Conservation (phyloP, 2,329 filamentous ascomycete genomes). For the Coleophoma cylindrospora region DNA sequence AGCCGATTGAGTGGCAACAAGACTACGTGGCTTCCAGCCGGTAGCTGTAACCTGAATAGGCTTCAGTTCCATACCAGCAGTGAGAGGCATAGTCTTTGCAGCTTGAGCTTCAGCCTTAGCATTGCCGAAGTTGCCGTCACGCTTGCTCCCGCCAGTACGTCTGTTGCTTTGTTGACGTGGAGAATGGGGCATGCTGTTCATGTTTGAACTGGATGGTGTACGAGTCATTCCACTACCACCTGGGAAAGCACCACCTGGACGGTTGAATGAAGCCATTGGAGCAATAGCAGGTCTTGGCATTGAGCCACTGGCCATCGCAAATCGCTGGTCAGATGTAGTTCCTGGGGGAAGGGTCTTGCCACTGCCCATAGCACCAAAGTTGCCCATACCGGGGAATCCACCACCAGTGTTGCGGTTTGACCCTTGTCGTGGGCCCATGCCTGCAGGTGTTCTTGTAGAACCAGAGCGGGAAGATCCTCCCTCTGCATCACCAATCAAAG, state of each 20-base stretch:
- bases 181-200: conserved; percentile 61
- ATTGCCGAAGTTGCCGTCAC: conserved; percentile 40
- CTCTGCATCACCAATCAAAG: conserved; percentile 73
- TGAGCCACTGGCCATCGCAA: conserved; percentile 55
- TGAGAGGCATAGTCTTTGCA: conserved; percentile 88
- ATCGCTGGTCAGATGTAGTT: conserved; percentile 74
- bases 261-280: conserved; percentile 55
- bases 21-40: conserved; percentile 85
- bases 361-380: conserved; percentile 50
- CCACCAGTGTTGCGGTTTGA: conserved; percentile 47
- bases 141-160: conserved; percentile 60
- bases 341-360: conserved; percentile 64
- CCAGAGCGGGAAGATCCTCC: conserved; percentile 57
- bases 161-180: conserved; percentile 59
- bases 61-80: conserved; percentile 75
- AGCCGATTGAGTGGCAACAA: conserved; percentile 40
- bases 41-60: conserved; percentile 65
- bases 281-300: conserved; percentile 45
- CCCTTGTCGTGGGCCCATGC: conserved; percentile 41
- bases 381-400: conserved; percentile 60
- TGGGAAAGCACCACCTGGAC: conserved; percentile 59
- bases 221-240: conserved; percentile 60
- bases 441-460: conserved; percentile 53
- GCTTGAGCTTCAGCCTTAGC: conserved; percentile 58
- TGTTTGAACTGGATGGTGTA: conserved; percentile 52